Evolutionary conservation across 2,329 filamentous ascomycete genomes (phyloP).

Genomic region (Colletotrichum chlorophyti): DNA sequence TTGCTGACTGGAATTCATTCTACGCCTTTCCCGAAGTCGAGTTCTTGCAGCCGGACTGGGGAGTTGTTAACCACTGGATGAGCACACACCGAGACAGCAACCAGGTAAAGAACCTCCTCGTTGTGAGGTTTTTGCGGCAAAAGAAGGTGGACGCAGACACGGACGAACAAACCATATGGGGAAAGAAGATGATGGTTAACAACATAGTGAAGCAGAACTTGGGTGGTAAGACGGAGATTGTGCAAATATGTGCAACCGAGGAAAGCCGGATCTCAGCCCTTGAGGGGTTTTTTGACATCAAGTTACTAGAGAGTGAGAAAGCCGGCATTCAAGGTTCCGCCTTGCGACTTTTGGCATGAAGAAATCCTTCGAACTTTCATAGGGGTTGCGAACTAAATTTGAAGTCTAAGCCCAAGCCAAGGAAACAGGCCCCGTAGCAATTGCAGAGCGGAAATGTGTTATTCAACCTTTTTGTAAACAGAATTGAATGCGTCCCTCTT

Average conservation of each 20-base stretch:
- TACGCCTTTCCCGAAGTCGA: constrained; percentile 73
- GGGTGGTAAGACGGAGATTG: constrained; percentile 53
- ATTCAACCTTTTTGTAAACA: background rate
- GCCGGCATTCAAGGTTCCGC: background rate
- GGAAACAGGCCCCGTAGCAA: too few species aligned
- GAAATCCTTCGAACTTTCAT: too few species aligned
- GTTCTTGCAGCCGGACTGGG: constrained; percentile 67
- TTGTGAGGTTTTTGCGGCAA: constrained; percentile 59
- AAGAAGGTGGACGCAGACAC: constrained; percentile 43
- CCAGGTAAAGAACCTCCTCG: constrained; percentile 61
- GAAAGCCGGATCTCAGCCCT: too few species aligned
- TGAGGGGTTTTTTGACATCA: too few species aligned
- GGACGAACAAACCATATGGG: constrained; percentile 50
- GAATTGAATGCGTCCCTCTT: background rate
- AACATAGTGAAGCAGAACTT: constrained; percentile 60
- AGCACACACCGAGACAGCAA: constrained; percentile 55
- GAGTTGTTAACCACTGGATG: constrained; percentile 64
- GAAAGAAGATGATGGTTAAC: constrained; percentile 59
- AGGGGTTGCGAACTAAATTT: too few species aligned
- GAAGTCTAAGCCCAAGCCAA: too few species aligned
- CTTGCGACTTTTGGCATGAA: background rate
- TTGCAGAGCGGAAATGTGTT: background rate
- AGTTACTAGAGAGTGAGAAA: background rate
- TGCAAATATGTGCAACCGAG: constrained; percentile 57
- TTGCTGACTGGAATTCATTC: constrained; percentile 61